Evolutionary conservation across 768 basidiomycete species (phyloP).

Genomic region (Lentinula edodes): DNA sequence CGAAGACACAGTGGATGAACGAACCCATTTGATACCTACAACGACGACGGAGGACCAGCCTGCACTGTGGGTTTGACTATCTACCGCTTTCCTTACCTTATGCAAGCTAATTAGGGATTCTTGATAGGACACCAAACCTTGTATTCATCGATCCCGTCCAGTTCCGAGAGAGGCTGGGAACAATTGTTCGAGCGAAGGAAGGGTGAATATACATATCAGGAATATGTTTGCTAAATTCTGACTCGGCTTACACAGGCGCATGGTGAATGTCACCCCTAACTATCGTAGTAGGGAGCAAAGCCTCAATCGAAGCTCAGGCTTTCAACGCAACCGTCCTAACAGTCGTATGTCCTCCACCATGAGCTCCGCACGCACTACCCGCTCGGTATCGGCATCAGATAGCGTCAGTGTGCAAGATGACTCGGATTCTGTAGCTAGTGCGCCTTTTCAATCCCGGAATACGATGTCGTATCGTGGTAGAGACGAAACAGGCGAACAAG

Average conservation of each 20-base stretch:
- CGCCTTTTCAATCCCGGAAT: not conserved
- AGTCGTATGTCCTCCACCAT: not conserved
- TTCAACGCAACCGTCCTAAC: not conserved
- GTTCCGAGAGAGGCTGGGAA: not conserved
- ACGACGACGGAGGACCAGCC: not conserved
- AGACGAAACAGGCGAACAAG: not conserved
- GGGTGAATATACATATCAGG: not conserved
- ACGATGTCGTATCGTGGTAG: not conserved
- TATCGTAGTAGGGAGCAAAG: not conserved
- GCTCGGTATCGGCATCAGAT: not conserved
- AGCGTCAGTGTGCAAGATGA: not conserved
- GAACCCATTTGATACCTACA: not conserved
- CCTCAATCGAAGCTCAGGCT: not conserved
- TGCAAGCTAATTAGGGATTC: not conserved
- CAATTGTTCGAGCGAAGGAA: constrained; percentile 5
- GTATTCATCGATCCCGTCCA: not conserved
- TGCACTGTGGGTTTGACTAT: not conserved
- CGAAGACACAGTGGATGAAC: not conserved
- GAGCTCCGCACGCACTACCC: not conserved
- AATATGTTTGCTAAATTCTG: too few relatives aligned
- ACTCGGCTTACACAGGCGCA: not conserved
- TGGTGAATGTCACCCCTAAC: constrained; percentile 2
- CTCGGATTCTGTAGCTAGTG: not conserved
- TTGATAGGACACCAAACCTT: not conserved
- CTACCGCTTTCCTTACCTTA: not conserved